Evolutionary conservation across 257 asterid species (phyloP).

Genomic region (Euphrasia confusa): DNA sequence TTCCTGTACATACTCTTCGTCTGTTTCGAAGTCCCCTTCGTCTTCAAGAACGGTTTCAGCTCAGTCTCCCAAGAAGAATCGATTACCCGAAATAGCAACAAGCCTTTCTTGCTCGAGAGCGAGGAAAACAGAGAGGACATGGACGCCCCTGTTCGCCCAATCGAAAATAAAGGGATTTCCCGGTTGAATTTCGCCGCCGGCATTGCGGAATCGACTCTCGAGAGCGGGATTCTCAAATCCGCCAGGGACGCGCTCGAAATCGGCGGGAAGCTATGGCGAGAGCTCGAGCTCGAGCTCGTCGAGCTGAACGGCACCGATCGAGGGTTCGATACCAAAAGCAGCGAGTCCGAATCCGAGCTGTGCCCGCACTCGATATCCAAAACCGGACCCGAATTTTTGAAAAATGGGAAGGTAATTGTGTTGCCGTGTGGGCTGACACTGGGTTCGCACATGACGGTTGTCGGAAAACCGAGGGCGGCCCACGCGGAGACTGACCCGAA

Average conservation of each 20-base stretch:
- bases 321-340: conserved; percentile 4
- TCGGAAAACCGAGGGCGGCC: conserved; percentile 67
- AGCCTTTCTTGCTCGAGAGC: conserved; percentile 54
- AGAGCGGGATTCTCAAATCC: conserved; percentile 44
- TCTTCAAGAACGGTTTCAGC: conserved; percentile 47
- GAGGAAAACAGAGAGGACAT: conserved; percentile 56
- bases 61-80: conserved; percentile 36
- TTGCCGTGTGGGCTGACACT: conserved; percentile 82
- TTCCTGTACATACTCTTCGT: conserved; percentile 51
- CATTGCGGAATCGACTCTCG: conserved; percentile 36
- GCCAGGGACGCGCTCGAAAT: conserved; percentile 66
- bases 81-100: conserved; percentile 24
- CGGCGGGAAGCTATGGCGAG: conserved; percentile 69
- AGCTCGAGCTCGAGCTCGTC: conserved; percentile 37
- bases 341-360: not conserved
- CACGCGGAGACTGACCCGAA: conserved; percentile 69
- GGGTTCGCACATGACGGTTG: conserved; percentile 80
- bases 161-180: conserved; percentile 26
- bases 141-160: conserved; percentile 60
- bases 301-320: conserved; percentile 20
- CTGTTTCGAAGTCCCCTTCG: conserved; percentile 71
- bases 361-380: conserved; percentile 27
- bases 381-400: conserved; percentile 46
- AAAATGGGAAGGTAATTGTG: conserved; percentile 48
- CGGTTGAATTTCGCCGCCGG: conserved; percentile 52